Percentiles rank a stretch among this genome's conserved stretches.
These are phyloP conservation scores for Lippia alba DNA, from an alignment of 305 asterid species.

Conservation along the genomic window DNA sequence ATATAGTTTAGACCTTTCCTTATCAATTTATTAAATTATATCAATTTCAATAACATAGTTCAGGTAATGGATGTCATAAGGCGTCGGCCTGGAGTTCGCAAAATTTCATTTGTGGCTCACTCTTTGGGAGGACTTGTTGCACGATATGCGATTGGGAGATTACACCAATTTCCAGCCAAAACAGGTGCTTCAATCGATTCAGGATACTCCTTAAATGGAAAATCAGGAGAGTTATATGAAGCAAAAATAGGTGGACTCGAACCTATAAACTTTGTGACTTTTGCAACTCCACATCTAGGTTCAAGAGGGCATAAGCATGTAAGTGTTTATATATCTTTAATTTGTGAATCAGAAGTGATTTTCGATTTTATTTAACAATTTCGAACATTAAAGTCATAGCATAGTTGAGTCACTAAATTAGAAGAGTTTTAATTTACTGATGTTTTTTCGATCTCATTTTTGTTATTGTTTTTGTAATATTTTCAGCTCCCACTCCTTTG, in stretches of 20 bases:
- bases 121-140: conserved; percentile 96
- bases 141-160: conserved; percentile 82
- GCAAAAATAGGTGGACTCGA: conserved; percentile 74
- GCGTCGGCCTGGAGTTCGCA: conserved; percentile 67
- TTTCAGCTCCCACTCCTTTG: conserved; percentile 86
- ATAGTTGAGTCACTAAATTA: not conserved
- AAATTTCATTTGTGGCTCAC: conserved; percentile 89
- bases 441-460: not conserved
- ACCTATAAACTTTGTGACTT: conserved; percentile 83
- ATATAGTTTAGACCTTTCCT: conserved; percentile 31
- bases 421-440: not conserved
- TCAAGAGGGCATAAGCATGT: conserved; percentile 92
- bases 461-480: conserved; percentile 21
- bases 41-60: conserved; percentile 41
- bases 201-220: conserved; percentile 37
- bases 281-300: conserved; percentile 95
- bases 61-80: conserved; percentile 79
- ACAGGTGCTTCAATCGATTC: conserved; percentile 28
- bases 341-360: not conserved
- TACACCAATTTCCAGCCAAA: conserved; percentile 45
- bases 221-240: conserved; percentile 40
- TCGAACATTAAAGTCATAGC: not conserved
- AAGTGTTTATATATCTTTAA: conserved; percentile 7
- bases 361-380: not conserved
- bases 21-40: conserved; percentile 31